Base-by-base conservation (phyloP, 2,329 filamentous ascomycete species). In the Kalmusia sp. region DNA sequence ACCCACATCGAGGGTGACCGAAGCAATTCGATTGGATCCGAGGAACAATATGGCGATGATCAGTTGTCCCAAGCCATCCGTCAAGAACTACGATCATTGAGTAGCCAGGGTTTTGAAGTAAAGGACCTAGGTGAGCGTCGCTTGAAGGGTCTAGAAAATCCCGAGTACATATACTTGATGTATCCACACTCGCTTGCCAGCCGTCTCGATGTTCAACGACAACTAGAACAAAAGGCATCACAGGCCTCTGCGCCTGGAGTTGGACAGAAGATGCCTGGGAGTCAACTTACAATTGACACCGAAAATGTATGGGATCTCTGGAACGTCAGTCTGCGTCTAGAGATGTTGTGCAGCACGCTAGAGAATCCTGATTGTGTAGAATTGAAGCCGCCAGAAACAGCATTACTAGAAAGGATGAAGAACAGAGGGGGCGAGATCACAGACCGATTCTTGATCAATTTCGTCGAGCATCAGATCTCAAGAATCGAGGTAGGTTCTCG, bases 111-210 rank as follows among this genome's bases (percentile, higher is more conserved):
- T 6, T 99, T 98, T 68, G 92, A 96, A 71, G 92, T 98, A 69
- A 97, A 97, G 75, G 93, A 97, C 67, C 89, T 96, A 72, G 95
- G 95, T 43, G 93, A 98, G 75, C 89, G 89, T 62, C 97, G 96
- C 70, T 82, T 99, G 51, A 99, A 99, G 77, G 95, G 95, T 25
- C 86, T 99, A 11, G 95, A 99, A 76, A 99, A 99, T 70, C 93
- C 95, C 0, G 95, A 99, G 73, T 89, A 92, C 55, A 89, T 99
- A 63, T 98, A 96, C 76, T 87, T 96, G 53, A 90, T 99, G 72
- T 99, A 97, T 72, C 93, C 95, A 2, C 92, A 96, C 72, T 86
- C 89, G 0, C 84, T 99, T 27, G 87, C 90, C 11, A 92, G 91
- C 33, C 89, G 95, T 55, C 87, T 92, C 54, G 84, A 89, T 12